Evolutionary conservation across 2,329 filamentous ascomycete species (phyloP), one percentile per base, ranked within the genome.

Genomic region (Aspergillus japonicus): DNA sequence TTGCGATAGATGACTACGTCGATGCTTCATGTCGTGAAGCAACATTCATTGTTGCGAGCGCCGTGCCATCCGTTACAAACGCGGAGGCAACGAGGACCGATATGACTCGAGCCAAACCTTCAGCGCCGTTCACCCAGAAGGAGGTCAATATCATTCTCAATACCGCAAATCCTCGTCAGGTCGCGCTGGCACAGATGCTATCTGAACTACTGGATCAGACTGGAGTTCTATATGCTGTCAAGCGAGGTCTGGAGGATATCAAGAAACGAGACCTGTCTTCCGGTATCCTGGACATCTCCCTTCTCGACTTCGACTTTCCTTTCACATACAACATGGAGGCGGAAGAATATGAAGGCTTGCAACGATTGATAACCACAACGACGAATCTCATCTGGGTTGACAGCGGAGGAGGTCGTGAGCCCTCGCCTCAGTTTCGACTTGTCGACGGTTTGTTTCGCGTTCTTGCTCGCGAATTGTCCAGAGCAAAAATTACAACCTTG

Each of bases 1-100:
- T 67, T 11, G 53, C 56, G n/a, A 14, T 65, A 8, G 31, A 55
- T 44, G 65, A 67, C 47, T 66, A 61, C 42, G 53, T 54, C n/a
- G 48, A 64, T 12, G n/a, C 47, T 3, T 12, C 21, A 2, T 57
- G 51, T 21, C 58, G 61, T 31, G 62, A 64, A 39, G 44, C 42
- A 12, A 58, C 51, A 31, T 10, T 65, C 12, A 60, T 66, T 2
- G 54, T 63, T 16, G 60, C 64, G 11, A 65, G 59, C 24, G 64
- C 64, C 1, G 31, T 21, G 19, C 29, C 47, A 16, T 12, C 33
- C 2, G 33, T 14, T 12, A 14, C 14, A 11, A 16, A 35, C 5
- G 5, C 4, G 11, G 33, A 35, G 33, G 11, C 33, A 4, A 35
- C 33, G 4, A 35, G 26, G 26, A 29, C 26, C 7, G 7, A 10